These are phyloP conservation scores for Ogataea saltuana DNA, from an alignment of 805 yeast genomes.

Conservation along the genomic window DNA sequence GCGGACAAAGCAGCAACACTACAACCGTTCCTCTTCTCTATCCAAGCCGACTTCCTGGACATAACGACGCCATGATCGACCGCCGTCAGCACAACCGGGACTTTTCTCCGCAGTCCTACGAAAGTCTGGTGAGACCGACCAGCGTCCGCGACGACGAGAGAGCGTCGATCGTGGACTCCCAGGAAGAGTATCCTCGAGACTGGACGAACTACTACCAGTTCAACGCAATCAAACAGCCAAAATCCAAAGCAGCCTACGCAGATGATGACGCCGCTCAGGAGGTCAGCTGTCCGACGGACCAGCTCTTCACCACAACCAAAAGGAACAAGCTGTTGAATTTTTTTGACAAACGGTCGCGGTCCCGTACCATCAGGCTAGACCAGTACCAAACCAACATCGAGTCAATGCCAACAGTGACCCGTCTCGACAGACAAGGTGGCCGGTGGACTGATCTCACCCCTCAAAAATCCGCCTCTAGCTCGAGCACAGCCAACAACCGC, in stretches of 20 bases:
- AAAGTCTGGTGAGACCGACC: not conserved
- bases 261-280: not conserved
- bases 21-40: not conserved
- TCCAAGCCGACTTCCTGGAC: not conserved
- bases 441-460: constrained; percentile 20
- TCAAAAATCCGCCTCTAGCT: not conserved
- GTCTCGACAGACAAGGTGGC: constrained; percentile 23
- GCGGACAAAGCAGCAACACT: not conserved
- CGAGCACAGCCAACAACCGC: too few relatives aligned
- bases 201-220: constrained; percentile 12
- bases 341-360: constrained; percentile 6
- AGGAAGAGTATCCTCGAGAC: not conserved
- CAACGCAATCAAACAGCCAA: constrained; percentile 9
- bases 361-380: constrained; percentile 12
- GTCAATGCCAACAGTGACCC: constrained; percentile 29
- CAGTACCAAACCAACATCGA: constrained; percentile 18
- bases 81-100: not conserved
- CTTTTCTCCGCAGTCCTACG: constrained; percentile 2
- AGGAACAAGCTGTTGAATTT: constrained; percentile 11
- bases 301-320: constrained; percentile 15
- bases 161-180: not conserved
- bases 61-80: not conserved
- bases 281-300: constrained; percentile 6
- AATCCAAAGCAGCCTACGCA: not conserved
- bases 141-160: not conserved